A percentile compares a stretch with the other conserved stretches of the same genome.
Evolutionary conservation across 176 grass and related monocot genomes (phyloP).

Genomic region (Carex myosuroides): DNA sequence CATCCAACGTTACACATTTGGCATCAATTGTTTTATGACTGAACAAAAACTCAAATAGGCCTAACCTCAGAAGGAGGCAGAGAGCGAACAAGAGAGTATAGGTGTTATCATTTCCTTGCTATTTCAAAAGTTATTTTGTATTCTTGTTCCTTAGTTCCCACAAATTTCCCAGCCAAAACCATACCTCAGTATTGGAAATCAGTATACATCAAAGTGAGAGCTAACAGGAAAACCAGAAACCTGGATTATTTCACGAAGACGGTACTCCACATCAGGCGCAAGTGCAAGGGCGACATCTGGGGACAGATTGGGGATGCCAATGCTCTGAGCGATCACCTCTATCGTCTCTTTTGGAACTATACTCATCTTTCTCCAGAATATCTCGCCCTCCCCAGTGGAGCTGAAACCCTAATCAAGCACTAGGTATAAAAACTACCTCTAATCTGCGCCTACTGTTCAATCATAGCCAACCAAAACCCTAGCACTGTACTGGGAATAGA

Average conservation of each 20-base stretch:
- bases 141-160: not conserved
- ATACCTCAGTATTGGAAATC: not conserved
- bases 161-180: not conserved
- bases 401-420: slow-evolving; percentile 3
- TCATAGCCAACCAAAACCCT: not conserved
- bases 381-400: not conserved
- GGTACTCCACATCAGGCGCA: slow-evolving; percentile 83
- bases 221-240: slow-evolving; percentile 19
- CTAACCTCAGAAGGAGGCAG: not conserved
- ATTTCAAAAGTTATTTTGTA: not conserved
- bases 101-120: not conserved
- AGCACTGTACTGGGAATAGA: not conserved
- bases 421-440: not conserved
- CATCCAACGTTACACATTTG: not conserved
- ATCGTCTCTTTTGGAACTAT: slow-evolving; percentile 92
- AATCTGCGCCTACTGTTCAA: not conserved
- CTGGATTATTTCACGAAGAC: slow-evolving; percentile 96
- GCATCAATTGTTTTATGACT: not conserved
- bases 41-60: not conserved
- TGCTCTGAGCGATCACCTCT: slow-evolving; percentile 78
- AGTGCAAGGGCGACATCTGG: slow-evolving; percentile 66
- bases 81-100: not conserved
- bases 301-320: slow-evolving; percentile 62
- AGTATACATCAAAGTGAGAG: not conserved
- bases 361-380: slow-evolving; percentile 41